Conservation (phyloP, 2,329 filamentous ascomycete species). For the Aspergillus novofumigatus region DNA sequence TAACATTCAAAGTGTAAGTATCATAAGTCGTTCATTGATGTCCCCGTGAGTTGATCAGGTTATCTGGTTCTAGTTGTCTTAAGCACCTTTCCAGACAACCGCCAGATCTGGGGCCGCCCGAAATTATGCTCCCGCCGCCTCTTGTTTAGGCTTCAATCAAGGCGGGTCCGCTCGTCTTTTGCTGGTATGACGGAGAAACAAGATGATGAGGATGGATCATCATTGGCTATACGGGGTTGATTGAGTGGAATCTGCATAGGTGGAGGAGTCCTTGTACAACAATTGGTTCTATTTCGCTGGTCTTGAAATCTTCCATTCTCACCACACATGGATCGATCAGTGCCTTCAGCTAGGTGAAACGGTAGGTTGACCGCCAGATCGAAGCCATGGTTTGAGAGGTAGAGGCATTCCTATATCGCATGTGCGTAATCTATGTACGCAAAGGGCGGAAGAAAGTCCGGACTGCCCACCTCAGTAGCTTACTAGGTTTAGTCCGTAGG, state of each 20-base stretch:
- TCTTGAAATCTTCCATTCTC: background rate
- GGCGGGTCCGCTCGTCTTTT: slow-evolving; percentile 10
- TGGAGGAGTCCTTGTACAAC: background rate
- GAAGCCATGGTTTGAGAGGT: slow-evolving; percentile 1
- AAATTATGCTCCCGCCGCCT: slow-evolving; percentile 17
- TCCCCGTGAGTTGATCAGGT: background rate
- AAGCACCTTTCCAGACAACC: background rate
- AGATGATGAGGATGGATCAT: background rate
- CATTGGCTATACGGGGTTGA: background rate
- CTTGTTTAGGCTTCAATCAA: slow-evolving; percentile 22
- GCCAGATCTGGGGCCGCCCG: slow-evolving; percentile 12
- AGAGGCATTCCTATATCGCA: background rate
- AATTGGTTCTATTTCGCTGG: too few relatives aligned
- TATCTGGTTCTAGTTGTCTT: background rate
- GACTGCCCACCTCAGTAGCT: background rate
- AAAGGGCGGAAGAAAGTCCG: background rate
- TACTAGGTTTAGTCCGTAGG: background rate
- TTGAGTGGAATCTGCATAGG: background rate
- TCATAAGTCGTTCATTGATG: background rate
- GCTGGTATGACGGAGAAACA: background rate
- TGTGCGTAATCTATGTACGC: background rate
- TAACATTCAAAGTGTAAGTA: background rate
- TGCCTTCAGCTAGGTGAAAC: background rate
- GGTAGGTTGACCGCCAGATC: slow-evolving; percentile 3
- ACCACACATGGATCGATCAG: background rate